Percentiles rank a stretch among this genome's conserved stretches.
These are phyloP conservation scores for Phyllostachys edulis DNA, from an alignment of 176 grass and related monocot species.

Conservation along the genomic window DNA sequence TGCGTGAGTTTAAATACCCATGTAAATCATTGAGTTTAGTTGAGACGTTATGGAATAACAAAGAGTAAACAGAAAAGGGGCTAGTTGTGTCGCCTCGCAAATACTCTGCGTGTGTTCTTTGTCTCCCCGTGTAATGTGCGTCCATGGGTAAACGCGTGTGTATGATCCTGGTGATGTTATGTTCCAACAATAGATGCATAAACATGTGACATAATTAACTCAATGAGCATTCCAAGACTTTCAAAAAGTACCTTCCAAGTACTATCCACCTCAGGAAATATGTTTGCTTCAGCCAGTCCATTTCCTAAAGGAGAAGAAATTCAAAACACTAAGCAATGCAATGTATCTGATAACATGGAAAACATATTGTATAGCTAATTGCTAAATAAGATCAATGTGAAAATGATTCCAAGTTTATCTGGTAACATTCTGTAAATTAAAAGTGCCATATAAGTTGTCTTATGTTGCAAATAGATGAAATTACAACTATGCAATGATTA, in stretches of 20 bases:
- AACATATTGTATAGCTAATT: neutral
- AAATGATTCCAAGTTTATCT: neutral
- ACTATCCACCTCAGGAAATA: constrained; percentile 78
- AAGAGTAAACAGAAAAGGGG: too few species aligned
- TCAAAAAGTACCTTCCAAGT: constrained; percentile 62
- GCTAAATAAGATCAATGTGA: neutral
- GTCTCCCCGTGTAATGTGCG: too few species aligned
- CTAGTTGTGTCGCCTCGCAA: too few species aligned
- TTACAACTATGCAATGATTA: neutral
- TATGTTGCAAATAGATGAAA: neutral
- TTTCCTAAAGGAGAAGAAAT: constrained; percentile 38
- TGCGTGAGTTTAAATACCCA: too few species aligned
- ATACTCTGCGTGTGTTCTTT: too few species aligned
- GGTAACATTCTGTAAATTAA: neutral
- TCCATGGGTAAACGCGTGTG: too few species aligned
- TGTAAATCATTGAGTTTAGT: too few species aligned
- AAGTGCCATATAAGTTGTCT: neutral
- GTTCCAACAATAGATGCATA: neutral
- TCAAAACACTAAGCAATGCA: neutral
- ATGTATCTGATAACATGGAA: neutral
- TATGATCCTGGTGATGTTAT: too few species aligned
- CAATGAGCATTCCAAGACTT: neutral
- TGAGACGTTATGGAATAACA: too few species aligned
- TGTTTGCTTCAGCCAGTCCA: constrained; percentile 50
- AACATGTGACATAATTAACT: neutral